A percentile compares a stretch with the other conserved stretches of the same genome.
phyloP scores from a whole-genome alignment of 1,284 basidiomycete species.

The Ceratobasidium sp. region DNA sequence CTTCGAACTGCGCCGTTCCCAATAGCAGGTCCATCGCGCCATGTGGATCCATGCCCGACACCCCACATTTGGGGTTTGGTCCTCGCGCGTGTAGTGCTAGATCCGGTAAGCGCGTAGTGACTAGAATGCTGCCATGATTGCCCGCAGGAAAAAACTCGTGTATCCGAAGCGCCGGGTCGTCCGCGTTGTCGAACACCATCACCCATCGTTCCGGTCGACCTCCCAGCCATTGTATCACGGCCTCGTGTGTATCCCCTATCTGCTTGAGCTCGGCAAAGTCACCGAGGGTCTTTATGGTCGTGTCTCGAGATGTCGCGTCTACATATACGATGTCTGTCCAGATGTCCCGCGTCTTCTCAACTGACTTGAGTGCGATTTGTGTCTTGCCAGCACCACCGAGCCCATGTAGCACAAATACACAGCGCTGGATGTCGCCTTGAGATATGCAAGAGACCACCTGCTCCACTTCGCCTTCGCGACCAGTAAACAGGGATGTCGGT shows the following conservation, averaged over 20 bases:
- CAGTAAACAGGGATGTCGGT: neutral
- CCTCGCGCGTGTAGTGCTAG: neutral
- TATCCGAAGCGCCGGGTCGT: neutral
- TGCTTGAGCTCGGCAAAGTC: neutral
- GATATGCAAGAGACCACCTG: neutral
- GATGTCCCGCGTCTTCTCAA: neutral
- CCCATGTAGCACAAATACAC: neutral
- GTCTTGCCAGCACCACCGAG: conserved; percentile 26
- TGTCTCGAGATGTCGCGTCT: conserved; percentile 19
- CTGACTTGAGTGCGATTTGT: neutral
- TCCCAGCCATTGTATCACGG: neutral
- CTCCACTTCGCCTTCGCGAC: neutral
- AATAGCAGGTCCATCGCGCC: conserved; percentile 17
- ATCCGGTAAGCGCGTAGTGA: conserved; percentile 33
- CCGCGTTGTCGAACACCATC: conserved; percentile 1
- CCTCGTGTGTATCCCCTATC: neutral
- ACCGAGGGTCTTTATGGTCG: neutral
- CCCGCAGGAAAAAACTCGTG: conserved; percentile 9
- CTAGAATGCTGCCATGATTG: conserved; percentile 23
- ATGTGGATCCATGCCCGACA: conserved; percentile 3
- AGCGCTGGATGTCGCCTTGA: neutral
- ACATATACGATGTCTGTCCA: conserved; percentile 25
- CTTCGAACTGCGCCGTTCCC: neutral
- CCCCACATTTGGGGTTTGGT: neutral
- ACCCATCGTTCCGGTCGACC: conserved; percentile 14